These are phyloP conservation scores for Colletotrichum tabaci DNA, from an alignment of 2,329 filamentous ascomycete genomes.

Conservation along the genomic window DNA sequence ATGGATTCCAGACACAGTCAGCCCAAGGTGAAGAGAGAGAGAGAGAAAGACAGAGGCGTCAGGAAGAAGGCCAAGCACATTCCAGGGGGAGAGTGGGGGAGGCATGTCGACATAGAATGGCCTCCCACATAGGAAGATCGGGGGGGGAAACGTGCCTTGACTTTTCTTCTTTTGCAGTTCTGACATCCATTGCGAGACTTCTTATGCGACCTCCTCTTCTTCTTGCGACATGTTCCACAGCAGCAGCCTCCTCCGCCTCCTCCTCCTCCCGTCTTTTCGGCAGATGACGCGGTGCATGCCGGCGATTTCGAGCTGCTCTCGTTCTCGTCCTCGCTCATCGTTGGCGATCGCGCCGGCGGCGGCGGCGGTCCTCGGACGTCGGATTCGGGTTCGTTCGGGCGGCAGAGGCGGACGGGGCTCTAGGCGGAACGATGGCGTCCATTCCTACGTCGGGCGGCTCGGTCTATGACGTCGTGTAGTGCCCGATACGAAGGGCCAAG, in stretches of 20 bases:
- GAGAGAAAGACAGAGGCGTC: too few species aligned
- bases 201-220: conserved; percentile 36
- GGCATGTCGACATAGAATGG: neutral
- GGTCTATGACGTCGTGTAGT: conserved; percentile 7
- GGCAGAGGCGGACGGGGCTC: conserved; percentile 1
- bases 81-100: neutral
- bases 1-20: neutral
- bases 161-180: conserved; percentile 43
- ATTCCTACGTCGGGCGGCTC: neutral
- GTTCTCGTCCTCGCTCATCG: conserved; percentile 17
- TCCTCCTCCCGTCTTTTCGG: neutral
- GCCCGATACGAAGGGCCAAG: neutral
- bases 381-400: conserved; percentile 3
- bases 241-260: conserved; percentile 12
- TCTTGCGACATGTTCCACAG: conserved; percentile 31
- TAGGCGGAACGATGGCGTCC: conserved; percentile 8
- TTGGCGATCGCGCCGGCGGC: conserved; percentile 16
- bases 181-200: conserved; percentile 44
- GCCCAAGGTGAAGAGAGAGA: neutral
- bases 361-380: neutral
- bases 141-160: conserved; percentile 35
- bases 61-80: neutral
- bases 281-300: neutral
- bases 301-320: neutral
- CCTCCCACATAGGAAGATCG: too few species aligned